These are phyloP conservation scores for Fusarium miscanthi DNA, from an alignment of 2,329 filamentous ascomycete species.

Conservation along the genomic window DNA sequence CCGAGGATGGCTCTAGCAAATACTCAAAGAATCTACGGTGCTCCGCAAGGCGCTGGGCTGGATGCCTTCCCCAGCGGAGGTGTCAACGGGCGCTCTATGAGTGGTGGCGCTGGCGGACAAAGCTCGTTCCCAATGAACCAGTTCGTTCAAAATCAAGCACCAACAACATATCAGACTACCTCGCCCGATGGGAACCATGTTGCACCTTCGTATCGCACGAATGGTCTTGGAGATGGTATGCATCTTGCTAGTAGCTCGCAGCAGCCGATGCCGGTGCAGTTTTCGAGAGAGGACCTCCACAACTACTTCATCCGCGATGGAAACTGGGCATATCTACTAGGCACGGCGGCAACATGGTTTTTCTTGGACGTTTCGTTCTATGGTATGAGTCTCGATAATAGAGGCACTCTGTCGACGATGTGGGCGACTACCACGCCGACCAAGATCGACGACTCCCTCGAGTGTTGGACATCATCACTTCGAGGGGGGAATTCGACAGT, in stretches of 20 bases:
- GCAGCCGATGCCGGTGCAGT: slow-evolving; percentile 58
- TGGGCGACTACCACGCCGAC: slow-evolving; percentile 52
- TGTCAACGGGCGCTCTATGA: slow-evolving; percentile 23
- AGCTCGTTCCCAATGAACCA: slow-evolving; percentile 39
- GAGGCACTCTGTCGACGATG: slow-evolving; percentile 51
- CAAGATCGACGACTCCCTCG: slow-evolving; percentile 51
- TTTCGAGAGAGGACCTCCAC: slow-evolving; percentile 60
- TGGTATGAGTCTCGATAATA: slow-evolving; percentile 61
- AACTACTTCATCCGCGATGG: slow-evolving; percentile 61
- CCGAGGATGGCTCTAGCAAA: slow-evolving; percentile 68
- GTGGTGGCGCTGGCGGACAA: slow-evolving; percentile 21
- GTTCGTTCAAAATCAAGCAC: slow-evolving; percentile 27
- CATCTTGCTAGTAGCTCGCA: slow-evolving; percentile 49
- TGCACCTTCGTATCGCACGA: slow-evolving; percentile 40
- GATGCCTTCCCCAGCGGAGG: slow-evolving; percentile 32
- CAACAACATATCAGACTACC: slow-evolving; percentile 42
- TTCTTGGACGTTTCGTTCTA: slow-evolving; percentile 67
- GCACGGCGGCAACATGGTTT: slow-evolving; percentile 62
- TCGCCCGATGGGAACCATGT: slow-evolving; percentile 28
- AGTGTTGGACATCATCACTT: slow-evolving; percentile 61
- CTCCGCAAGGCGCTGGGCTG: slow-evolving; percentile 40
- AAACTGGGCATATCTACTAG: slow-evolving; percentile 52
- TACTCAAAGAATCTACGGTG: slow-evolving; percentile 68
- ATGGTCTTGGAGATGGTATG: slow-evolving; percentile 15
- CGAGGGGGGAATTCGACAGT: slow-evolving; percentile 57